These are phyloP conservation scores for Botrytis elliptica DNA, from an alignment of 2,329 filamentous ascomycete genomes.

Conservation along the genomic window DNA sequence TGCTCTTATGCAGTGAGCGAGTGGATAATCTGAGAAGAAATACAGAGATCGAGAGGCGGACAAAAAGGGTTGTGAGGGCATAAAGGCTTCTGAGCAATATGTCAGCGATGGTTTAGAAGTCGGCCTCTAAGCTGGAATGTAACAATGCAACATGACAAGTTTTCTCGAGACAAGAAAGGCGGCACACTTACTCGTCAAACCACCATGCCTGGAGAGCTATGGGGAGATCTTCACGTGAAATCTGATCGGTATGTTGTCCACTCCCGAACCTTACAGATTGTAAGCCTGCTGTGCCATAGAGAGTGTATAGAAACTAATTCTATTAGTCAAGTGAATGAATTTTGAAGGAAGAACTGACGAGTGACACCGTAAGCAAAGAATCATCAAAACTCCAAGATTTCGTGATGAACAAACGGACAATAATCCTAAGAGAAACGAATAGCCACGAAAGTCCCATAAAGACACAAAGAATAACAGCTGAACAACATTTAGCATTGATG, in stretches of 20 bases:
- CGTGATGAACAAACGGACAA: constrained; percentile 30
- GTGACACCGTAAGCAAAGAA: constrained; percentile 26
- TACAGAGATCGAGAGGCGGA: constrained; percentile 48
- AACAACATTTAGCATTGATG: constrained; percentile 13
- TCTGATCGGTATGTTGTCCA: constrained; percentile 27
- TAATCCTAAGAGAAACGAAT: constrained; percentile 31
- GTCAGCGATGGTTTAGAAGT: neutral
- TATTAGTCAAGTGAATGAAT: constrained; percentile 1
- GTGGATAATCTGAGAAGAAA: constrained; percentile 54
- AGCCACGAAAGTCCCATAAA: constrained; percentile 31
- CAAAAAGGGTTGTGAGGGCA: constrained; percentile 35
- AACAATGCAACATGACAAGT: neutral
- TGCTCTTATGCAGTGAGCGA: constrained; percentile 45
- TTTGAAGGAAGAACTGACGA: constrained; percentile 25
- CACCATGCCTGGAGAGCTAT: constrained; percentile 45
- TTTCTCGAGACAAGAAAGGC: neutral
- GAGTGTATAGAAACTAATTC: constrained; percentile 28
- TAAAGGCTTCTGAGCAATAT: neutral
- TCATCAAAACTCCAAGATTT: constrained; percentile 35
- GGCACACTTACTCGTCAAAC: constrained; percentile 49
- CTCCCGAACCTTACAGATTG: constrained; percentile 28
- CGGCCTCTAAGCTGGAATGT: neutral
- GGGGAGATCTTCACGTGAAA: constrained; percentile 24
- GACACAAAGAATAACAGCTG: constrained; percentile 28
- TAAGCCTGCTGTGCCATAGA: constrained; percentile 26